Percentiles rank a stretch among this genome's conserved stretches.
phyloP scores from a whole-genome alignment of 495 filamentous ascomycete species.

The Barbatosphaeria neglecta region DNA sequence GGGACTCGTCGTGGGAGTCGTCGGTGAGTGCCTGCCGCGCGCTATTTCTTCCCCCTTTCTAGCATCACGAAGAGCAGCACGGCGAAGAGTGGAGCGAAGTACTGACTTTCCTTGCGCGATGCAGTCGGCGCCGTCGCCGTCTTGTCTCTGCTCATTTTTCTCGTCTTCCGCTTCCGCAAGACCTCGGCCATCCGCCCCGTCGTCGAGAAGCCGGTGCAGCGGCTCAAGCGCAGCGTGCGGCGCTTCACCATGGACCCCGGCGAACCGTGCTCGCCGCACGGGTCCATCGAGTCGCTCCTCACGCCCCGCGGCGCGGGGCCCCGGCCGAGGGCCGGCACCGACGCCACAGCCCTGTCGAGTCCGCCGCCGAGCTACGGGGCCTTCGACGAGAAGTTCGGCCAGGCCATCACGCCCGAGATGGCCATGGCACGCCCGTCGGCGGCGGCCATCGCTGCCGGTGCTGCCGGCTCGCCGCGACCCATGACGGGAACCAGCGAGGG shows the following conservation, averaged over 20 bases:
- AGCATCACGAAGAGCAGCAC: no score
- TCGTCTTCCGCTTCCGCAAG: background rate
- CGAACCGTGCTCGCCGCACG: background rate
- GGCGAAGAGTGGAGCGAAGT: no score
- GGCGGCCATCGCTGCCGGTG: no score
- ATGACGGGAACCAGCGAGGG: background rate
- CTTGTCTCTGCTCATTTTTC: background rate
- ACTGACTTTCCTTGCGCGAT: no score
- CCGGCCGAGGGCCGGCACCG: no score
- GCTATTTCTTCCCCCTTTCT: no score
- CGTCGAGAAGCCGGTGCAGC: background rate
- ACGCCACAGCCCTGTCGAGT: no score
- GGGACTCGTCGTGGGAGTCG: background rate
- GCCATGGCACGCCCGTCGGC: background rate
- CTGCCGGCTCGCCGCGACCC: no score
- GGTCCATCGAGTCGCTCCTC: background rate
- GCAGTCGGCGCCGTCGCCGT: background rate
- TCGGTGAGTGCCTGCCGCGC: background rate
- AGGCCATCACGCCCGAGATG: background rate
- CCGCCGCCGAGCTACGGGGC: background rate
- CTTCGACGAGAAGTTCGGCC: background rate
- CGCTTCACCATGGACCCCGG: background rate
- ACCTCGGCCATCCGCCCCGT: background rate
- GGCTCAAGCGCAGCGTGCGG: background rate
- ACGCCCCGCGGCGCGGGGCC: background rate